Percentiles rank a stretch among this genome's conserved stretches.
Evolutionary conservation across 2,329 filamentous ascomycete genomes (phyloP).

Genomic region (Claviceps humidiphila): DNA sequence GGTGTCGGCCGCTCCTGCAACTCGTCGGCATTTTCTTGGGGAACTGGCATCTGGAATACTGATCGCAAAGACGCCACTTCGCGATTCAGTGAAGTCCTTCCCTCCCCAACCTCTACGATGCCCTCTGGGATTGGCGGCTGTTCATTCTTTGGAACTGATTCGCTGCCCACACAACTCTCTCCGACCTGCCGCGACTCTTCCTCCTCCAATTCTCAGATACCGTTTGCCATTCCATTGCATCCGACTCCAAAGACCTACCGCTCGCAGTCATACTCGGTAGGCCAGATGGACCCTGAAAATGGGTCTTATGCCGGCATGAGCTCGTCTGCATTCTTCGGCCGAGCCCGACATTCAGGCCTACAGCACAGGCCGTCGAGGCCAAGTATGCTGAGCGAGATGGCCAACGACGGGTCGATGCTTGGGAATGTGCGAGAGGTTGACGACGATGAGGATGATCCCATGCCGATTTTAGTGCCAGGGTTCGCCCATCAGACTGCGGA

Average conservation of each 20-base stretch:
- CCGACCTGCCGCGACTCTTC: slow-evolving; percentile 38
- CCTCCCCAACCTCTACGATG: slow-evolving; percentile 55
- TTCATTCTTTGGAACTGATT: slow-evolving; percentile 37
- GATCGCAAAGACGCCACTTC: slow-evolving; percentile 67
- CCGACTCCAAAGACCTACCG: slow-evolving; percentile 87
- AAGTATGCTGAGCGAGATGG: slow-evolving; percentile 63
- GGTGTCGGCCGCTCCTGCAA: slow-evolving; percentile 31
- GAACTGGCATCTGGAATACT: slow-evolving; percentile 70
- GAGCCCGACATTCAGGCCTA: slow-evolving; percentile 50
- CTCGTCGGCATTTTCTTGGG: slow-evolving; percentile 46
- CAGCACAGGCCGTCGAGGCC: slow-evolving; percentile 72
- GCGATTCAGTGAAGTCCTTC: slow-evolving; percentile 60
- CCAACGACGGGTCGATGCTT: slow-evolving; percentile 46
- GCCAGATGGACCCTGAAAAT: slow-evolving; percentile 65
- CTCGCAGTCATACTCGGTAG: slow-evolving; percentile 93
- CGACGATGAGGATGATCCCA: slow-evolving; percentile 49
- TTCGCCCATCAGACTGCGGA: slow-evolving; percentile 41
- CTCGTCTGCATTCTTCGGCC: slow-evolving; percentile 36
- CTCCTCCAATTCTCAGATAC: slow-evolving; percentile 50
- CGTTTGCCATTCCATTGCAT: slow-evolving; percentile 77
- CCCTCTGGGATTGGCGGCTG: slow-evolving; percentile 29
- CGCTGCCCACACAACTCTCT: slow-evolving; percentile 33
- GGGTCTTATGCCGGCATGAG: slow-evolving; percentile 26
- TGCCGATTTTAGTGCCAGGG: slow-evolving; percentile 34
- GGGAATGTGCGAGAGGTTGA: slow-evolving; percentile 60